Evolutionary conservation across 768 basidiomycete genomes (phyloP).

Genomic region (Mycena crocata): DNA sequence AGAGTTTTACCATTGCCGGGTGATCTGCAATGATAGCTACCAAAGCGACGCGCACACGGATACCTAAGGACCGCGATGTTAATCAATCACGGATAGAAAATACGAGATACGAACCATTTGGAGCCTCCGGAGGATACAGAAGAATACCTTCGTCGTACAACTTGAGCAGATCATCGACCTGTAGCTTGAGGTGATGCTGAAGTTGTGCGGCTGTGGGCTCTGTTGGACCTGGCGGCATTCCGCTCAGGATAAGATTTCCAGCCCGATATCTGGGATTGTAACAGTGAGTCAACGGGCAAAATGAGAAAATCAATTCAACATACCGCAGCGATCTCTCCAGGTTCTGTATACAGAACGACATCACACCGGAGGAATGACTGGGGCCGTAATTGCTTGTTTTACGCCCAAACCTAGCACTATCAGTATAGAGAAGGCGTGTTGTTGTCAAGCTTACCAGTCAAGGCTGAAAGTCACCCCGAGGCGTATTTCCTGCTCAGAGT

Average conservation of each 20-base stretch:
- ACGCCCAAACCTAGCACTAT: constrained; percentile 19
- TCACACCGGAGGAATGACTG: constrained; percentile 34
- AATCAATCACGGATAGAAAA: neutral
- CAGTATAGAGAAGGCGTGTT: neutral
- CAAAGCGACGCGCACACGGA: constrained; percentile 36
- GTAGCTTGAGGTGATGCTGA: constrained; percentile 37
- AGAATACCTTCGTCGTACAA: constrained; percentile 41
- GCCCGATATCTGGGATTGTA: constrained; percentile 14
- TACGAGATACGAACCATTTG: constrained; percentile 33
- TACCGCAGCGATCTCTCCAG: constrained; percentile 23
- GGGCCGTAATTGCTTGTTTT: constrained; percentile 34
- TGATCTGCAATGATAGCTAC: constrained; percentile 44
- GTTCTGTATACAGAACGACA: constrained; percentile 33
- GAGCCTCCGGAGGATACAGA: constrained; percentile 28
- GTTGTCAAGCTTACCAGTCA: constrained; percentile 29
- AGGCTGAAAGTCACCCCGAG: constrained; percentile 23
- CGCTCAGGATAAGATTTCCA: constrained; percentile 31
- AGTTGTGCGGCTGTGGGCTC: constrained; percentile 43
- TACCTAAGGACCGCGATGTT: neutral
- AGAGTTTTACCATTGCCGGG: constrained; percentile 42
- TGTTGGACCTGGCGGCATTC: constrained; percentile 39
- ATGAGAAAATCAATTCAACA: neutral
- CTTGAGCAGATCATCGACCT: constrained; percentile 43
- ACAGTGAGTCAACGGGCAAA: neutral
- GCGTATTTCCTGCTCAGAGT: constrained; percentile 20